These are phyloP conservation scores for Aspergillus viridinutans DNA, from an alignment of 2,329 filamentous ascomycete species.

Conservation along the genomic window DNA sequence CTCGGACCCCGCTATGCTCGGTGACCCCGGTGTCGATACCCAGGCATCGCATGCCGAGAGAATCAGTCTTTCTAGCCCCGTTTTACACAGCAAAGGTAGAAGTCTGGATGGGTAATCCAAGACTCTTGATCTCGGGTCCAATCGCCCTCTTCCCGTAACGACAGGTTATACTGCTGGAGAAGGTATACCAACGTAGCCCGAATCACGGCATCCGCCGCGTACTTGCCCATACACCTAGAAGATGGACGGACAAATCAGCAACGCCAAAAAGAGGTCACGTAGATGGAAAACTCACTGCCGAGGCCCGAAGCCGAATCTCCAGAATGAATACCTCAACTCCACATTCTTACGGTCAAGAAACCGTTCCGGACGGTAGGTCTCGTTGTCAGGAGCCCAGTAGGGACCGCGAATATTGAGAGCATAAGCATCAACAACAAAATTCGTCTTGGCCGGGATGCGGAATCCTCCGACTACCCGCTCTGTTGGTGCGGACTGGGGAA, in stretches of 20 bases:
- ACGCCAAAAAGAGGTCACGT: too few species aligned
- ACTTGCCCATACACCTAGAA: constrained; percentile 38
- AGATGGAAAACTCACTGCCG: constrained; percentile 18
- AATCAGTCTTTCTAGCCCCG: too few species aligned
- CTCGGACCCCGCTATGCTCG: too few species aligned
- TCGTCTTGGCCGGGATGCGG: constrained; percentile 35
- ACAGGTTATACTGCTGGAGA: constrained; percentile 2
- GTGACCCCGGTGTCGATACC: too few species aligned
- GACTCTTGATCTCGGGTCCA: too few species aligned
- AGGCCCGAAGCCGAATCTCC: constrained; percentile 47
- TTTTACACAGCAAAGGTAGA: too few species aligned
- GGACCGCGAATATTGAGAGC: constrained; percentile 36
- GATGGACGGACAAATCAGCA: too few species aligned
- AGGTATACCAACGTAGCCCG: constrained; percentile 12
- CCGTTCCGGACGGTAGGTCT: constrained; percentile 39
- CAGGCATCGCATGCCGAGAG: too few species aligned
- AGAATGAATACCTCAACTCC: constrained; percentile 28
- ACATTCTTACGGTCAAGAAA: constrained; percentile 6
- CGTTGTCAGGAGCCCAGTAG: constrained; percentile 15
- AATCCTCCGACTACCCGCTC: constrained; percentile 32
- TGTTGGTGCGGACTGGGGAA: constrained; percentile 39
- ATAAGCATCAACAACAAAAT: constrained; percentile 43
- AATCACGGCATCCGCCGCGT: constrained; percentile 38
- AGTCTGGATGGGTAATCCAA: too few species aligned
- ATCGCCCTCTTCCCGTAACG: too few species aligned